Evolutionary conservation across 192 early-diverging fungal genomes (phyloP).

Genomic region (Coemansia sp.): DNA sequence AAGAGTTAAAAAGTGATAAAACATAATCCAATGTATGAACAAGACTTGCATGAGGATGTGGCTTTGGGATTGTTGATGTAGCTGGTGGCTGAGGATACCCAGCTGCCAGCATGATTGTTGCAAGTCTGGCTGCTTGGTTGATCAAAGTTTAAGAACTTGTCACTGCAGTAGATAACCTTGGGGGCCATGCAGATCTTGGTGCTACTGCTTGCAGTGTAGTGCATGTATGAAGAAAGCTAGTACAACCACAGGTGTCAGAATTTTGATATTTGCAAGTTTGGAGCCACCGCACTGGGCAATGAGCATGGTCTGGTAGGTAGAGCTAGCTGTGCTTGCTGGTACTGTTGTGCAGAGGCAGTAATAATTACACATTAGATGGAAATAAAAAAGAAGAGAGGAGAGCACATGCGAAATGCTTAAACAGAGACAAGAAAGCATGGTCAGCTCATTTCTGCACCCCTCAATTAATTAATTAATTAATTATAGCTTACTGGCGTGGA

Average conservation of each 20-base stretch:
- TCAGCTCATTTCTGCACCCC: background rate
- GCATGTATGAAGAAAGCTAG: slow-evolving; percentile 63
- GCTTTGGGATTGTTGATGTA: slow-evolving; percentile 52
- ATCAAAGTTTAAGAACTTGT: slow-evolving; percentile 53
- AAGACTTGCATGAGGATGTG: slow-evolving; percentile 57
- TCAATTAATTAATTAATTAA: background rate
- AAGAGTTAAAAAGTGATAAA: too few relatives aligned
- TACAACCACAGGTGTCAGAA: slow-evolving; percentile 73
- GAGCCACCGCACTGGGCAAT: slow-evolving; percentile 68
- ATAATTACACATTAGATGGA: too few relatives aligned
- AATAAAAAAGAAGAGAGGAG: too few relatives aligned
- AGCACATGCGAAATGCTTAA: too few relatives aligned
- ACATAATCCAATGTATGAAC: too few relatives aligned
- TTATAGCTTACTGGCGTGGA: background rate
- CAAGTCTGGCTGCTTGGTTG: slow-evolving; percentile 57
- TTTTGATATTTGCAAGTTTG: slow-evolving; percentile 58
- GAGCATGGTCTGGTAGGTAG: slow-evolving; percentile 59
- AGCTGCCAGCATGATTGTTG: slow-evolving; percentile 54
- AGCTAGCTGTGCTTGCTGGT: slow-evolving; percentile 15
- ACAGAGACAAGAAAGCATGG: background rate
- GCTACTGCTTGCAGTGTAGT: slow-evolving; percentile 64
- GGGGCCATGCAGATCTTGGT: slow-evolving; percentile 61
- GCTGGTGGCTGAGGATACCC: slow-evolving; percentile 32
- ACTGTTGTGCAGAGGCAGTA: too few relatives aligned
- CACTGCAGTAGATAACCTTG: slow-evolving; percentile 45